A percentile compares a stretch with the other conserved stretches of the same genome.
phyloP scores from a whole-genome alignment of 768 basidiomycete genomes.

The Psilocybe tampanensis region DNA sequence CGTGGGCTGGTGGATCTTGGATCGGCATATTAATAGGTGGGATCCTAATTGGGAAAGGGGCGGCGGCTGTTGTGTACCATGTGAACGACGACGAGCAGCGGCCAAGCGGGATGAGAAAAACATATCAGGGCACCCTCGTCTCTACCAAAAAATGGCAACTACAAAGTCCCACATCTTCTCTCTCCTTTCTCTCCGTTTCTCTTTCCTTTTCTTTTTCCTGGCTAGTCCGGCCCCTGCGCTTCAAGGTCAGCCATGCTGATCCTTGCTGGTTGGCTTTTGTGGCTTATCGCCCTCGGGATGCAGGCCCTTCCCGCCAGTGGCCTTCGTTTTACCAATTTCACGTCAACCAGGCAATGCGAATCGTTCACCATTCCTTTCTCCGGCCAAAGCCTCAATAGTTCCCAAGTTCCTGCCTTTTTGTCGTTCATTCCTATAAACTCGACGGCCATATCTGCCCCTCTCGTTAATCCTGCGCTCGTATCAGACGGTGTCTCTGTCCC shows the following conservation, averaged over 20 bases:
- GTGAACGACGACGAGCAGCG: conserved; percentile 7
- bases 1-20: conserved; percentile 19
- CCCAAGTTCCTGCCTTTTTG: conserved; percentile 43
- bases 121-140: conserved; percentile 8
- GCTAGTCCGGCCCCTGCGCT: conserved; percentile 35
- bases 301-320: conserved; percentile 39
- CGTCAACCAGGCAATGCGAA: conserved; percentile 54
- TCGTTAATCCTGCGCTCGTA: conserved; percentile 39
- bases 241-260: conserved; percentile 37
- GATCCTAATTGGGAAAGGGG: conserved; percentile 10
- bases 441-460: conserved; percentile 48
- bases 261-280: conserved; percentile 27
- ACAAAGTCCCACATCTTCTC: conserved; percentile 9
- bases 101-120: conserved; percentile 7
- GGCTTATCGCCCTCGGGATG: conserved; percentile 36
- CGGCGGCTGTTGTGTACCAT: conserved; percentile 13
- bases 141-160: conserved; percentile 5
- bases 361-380: conserved; percentile 46
- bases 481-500: conserved; percentile 45
- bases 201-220: conserved; percentile 29
- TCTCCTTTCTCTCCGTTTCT: conserved; percentile 23
- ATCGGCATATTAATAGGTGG: not conserved
- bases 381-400: conserved; percentile 36
- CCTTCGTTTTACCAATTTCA: conserved; percentile 39
- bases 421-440: conserved; percentile 57